Base-by-base conservation (phyloP, 345 rosid genomes). In the Nephelium lappaceum region DNA sequence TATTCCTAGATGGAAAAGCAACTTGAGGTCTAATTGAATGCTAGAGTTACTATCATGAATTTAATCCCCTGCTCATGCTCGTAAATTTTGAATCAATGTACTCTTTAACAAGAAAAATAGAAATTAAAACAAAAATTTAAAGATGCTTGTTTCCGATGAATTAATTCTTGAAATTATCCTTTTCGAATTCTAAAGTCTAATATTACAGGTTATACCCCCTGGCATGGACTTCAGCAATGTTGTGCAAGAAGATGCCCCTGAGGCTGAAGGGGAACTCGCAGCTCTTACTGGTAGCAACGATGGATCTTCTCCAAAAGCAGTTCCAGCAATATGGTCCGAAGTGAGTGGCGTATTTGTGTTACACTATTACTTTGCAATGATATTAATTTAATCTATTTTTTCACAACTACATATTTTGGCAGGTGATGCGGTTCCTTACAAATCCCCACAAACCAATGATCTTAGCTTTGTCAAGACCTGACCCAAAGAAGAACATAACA, bases 141-240 rank as follows among this genome's bases (percentile, higher is more conserved):
- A 2, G 25, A 14, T 73, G 18, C 73, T 49, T 69, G 38, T 21
- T 67, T 67, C 45, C 18, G 24, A 63, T n/a, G 61, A 60, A 70
- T 77, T 27, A 60, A 65, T 55, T 57, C 66, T 43, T 76, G 45
- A 60, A 58, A 49, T 49, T 70, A 70, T 67, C 24, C 27, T 74
- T 18, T 47, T 75, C 58, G 6, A 77, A 69, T 69, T 36, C 43
- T 67, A 38, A 69, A 70, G 36, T 73, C 67, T 25, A 74, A 63
- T 69, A 73, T 39, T 64, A n/a, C 81, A 95, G 98, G 99, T 96
- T 62, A 92, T 96, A 86, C 95, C 99, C 62, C 99, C 99, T 69
- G 99, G 99, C 72, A 93, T 96, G 99, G 99, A 96, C 89, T 93
- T 94, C 82, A 92, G 98, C 83, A 93, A 84, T 73, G 99, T 93